phyloP scores from a whole-genome alignment of 192 early-diverging fungal genomes.

The Umbelopsis isabellina region DNA sequence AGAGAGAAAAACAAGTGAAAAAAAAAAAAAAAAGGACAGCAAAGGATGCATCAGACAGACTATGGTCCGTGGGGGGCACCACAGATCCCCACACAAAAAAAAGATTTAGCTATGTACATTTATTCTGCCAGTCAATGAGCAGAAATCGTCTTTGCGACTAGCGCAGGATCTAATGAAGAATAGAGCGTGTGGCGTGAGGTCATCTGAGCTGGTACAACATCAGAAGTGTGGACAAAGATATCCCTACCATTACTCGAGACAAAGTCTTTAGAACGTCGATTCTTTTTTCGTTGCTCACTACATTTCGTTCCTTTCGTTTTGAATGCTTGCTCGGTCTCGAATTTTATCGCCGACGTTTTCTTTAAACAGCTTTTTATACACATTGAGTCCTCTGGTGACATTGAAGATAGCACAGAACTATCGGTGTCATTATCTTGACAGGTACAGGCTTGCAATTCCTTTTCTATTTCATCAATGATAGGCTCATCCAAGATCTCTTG shows the following conservation, averaged over 20 bases:
- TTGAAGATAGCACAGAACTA: neutral
- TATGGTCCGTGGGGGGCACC: no score
- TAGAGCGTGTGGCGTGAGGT: conserved; percentile 13
- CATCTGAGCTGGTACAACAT: conserved; percentile 21
- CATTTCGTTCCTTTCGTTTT: neutral
- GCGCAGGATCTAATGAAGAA: neutral
- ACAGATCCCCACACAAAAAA: no score
- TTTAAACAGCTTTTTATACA: conserved; percentile 37
- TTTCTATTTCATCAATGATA: conserved; percentile 38
- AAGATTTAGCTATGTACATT: no score
- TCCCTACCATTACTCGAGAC: neutral
- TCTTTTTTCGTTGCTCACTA: neutral
- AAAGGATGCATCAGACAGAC: no score
- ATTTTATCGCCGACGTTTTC: conserved; percentile 16
- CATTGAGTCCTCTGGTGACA: neutral
- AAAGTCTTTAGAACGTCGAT: neutral
- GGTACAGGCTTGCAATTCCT: conserved; percentile 12
- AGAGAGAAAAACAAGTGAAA: no score
- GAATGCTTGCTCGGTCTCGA: neutral
- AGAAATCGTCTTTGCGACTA: neutral
- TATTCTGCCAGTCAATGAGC: conserved; percentile 7
- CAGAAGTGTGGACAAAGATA: neutral
- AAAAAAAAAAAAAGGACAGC: no score
- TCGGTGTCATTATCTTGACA: conserved; percentile 1
- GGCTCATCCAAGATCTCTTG: conserved; percentile 34